Evolutionary conservation across 768 basidiomycete species (phyloP).

Genomic region (Auricularia sp.): DNA sequence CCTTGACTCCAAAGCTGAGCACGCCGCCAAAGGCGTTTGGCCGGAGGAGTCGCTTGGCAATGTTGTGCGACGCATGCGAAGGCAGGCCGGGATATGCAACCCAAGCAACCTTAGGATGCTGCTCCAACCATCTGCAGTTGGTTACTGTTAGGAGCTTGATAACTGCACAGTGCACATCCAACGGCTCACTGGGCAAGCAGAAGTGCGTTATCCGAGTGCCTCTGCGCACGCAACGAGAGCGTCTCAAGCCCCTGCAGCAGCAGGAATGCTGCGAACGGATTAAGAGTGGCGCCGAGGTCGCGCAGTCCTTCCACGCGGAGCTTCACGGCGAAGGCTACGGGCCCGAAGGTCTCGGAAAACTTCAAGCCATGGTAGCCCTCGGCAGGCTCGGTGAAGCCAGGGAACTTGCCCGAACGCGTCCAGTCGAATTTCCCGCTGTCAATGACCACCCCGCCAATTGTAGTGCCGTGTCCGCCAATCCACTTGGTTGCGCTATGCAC

Average conservation of each 20-base stretch:
- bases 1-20: conserved; percentile 68
- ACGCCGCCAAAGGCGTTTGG: conserved; percentile 56
- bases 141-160: not conserved
- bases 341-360: conserved; percentile 58
- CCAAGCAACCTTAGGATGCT: conserved; percentile 62
- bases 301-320: conserved; percentile 56
- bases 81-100: conserved; percentile 68
- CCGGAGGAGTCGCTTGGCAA: conserved; percentile 49
- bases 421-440: conserved; percentile 77
- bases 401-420: conserved; percentile 57
- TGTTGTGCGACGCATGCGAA: conserved; percentile 48
- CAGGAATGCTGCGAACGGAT: conserved; percentile 66
- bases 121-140: conserved; percentile 38
- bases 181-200: conserved; percentile 39
- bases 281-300: conserved; percentile 55
- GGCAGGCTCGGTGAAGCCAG: conserved; percentile 61
- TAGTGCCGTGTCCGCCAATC: conserved; percentile 76
- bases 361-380: conserved; percentile 69
- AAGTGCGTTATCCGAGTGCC: conserved; percentile 64
- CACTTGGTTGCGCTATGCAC: conserved; percentile 79
- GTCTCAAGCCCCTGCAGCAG: conserved; percentile 76
- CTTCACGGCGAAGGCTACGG: conserved; percentile 54
- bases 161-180: not conserved
- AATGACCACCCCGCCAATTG: conserved; percentile 66
- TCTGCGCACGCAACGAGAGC: conserved; percentile 56